phyloP scores from a whole-genome alignment of 2,329 filamentous ascomycete genomes.

The Didymella arachidicola region DNA sequence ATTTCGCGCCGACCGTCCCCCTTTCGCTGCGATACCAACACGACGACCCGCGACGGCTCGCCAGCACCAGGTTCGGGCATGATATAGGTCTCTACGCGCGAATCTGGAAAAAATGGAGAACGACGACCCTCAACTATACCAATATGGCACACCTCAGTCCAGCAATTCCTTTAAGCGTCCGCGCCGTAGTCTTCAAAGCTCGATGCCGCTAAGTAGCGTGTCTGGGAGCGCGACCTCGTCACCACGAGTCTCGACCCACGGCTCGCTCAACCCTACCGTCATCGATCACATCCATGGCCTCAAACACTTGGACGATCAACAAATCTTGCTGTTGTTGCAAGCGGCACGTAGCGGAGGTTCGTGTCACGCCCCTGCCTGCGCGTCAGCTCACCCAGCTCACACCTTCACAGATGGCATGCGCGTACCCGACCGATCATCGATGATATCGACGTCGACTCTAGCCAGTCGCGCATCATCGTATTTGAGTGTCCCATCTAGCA shows the following conservation, averaged over 20 bases:
- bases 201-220: slow-evolving; percentile 48
- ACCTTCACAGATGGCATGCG: slow-evolving; percentile 46
- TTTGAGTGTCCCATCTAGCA: slow-evolving; percentile 49
- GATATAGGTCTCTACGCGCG: slow-evolving; percentile 42
- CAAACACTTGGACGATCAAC: slow-evolving; percentile 52
- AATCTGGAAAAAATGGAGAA: slow-evolving; percentile 48
- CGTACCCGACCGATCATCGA: slow-evolving; percentile 48
- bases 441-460: slow-evolving; percentile 42
- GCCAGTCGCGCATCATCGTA: slow-evolving; percentile 49
- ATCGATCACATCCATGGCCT: slow-evolving; percentile 52
- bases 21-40: slow-evolving; percentile 39
- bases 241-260: slow-evolving; percentile 45
- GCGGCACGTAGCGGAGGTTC: slow-evolving; percentile 51
- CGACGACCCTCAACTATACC: slow-evolving; percentile 49
- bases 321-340: slow-evolving; percentile 49
- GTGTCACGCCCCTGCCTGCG: slow-evolving; percentile 26
- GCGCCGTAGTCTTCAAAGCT: slow-evolving; percentile 49
- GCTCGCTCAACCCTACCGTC: slow-evolving; percentile 47
- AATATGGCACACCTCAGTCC: slow-evolving; percentile 46
- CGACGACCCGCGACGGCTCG: slow-evolving; percentile 41
- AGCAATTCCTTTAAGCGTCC: slow-evolving; percentile 50
- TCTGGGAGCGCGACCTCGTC: slow-evolving; percentile 49
- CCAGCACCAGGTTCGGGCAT: slow-evolving; percentile 47
- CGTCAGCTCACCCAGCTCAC: slow-evolving; percentile 40
- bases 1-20: slow-evolving; percentile 38